These are phyloP conservation scores for Closterium sp. DNA, from an alignment of 139 green algal genomes.

Conservation along the genomic window DNA sequence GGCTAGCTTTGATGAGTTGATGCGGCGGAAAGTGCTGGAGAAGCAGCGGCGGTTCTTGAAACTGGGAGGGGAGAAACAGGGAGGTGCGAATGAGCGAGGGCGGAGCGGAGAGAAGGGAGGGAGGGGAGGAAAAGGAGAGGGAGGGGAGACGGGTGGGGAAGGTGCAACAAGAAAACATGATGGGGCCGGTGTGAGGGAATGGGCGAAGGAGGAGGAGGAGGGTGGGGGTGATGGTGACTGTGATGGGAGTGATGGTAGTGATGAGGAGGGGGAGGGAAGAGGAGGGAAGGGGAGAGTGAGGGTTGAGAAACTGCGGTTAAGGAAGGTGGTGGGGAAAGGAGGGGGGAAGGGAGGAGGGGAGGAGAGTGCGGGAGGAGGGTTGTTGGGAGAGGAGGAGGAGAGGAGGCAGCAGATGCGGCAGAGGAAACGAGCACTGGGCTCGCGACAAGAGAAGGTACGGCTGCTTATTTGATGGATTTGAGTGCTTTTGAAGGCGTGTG, in stretches of 20 bases:
- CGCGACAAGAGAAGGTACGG: background rate
- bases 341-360: background rate
- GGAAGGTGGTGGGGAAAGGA: conserved; percentile 2
- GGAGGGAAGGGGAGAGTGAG: conserved; percentile 10
- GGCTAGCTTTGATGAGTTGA: background rate
- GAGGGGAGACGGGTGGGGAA: too few relatives aligned
- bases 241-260: background rate
- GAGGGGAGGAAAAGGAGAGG: too few relatives aligned
- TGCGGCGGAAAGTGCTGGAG: background rate
- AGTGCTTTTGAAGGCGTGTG: too few relatives aligned
- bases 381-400: background rate
- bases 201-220: background rate
- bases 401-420: background rate
- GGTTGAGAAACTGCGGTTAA: background rate
- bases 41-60: background rate
- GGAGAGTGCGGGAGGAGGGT: background rate
- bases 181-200: background rate
- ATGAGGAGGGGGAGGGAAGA: background rate
- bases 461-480: too few relatives aligned
- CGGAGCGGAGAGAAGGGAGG: background rate
- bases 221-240: background rate
- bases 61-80: background rate
- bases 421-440: conserved; percentile 1
- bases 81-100: background rate
- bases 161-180: background rate